These are phyloP conservation scores for Diplotaxis tenuifolia DNA, from an alignment of 345 rosid genomes.

Conservation along the genomic window DNA sequence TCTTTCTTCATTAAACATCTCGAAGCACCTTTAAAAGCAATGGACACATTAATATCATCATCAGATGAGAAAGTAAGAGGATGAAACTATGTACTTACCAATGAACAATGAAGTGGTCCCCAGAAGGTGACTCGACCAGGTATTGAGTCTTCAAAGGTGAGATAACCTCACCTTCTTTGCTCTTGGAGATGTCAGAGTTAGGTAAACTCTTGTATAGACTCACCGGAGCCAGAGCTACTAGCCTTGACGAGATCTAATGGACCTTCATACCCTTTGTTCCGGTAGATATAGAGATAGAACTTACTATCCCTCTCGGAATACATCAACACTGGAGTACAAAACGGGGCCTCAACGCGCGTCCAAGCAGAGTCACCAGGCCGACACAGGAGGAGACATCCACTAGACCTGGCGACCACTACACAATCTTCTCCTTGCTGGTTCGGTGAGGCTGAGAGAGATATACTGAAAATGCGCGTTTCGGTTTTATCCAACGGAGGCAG, in stretches of 20 bases:
- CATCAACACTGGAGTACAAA: background rate
- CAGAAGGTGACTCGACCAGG: conserved; percentile 10
- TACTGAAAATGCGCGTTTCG: background rate
- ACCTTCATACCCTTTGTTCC: background rate
- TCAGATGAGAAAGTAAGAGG: too few species aligned
- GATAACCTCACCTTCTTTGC: background rate
- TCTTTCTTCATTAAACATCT: too few species aligned
- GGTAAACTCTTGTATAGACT: background rate
- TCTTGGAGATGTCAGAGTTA: background rate
- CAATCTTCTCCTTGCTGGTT: background rate
- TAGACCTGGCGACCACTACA: background rate
- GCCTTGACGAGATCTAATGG: background rate
- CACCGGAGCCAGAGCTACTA: conserved; percentile 11
- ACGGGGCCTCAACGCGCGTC: background rate
- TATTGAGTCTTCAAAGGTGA: background rate
- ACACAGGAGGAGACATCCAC: background rate
- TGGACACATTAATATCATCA: too few species aligned
- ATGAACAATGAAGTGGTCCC: conserved; percentile 11
- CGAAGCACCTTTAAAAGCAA: too few species aligned
- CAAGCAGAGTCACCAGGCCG: conserved; percentile 15
- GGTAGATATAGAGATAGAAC: background rate
- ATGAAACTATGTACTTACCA: too few species aligned
- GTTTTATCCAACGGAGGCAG: background rate
- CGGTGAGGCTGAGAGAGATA: conserved; percentile 21
- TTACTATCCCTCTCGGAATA: background rate